A percentile compares a stretch with the other conserved stretches of the same genome.
phyloP scores from a whole-genome alignment of 768 basidiomycete species.

The Boletus pseudopeckii region DNA sequence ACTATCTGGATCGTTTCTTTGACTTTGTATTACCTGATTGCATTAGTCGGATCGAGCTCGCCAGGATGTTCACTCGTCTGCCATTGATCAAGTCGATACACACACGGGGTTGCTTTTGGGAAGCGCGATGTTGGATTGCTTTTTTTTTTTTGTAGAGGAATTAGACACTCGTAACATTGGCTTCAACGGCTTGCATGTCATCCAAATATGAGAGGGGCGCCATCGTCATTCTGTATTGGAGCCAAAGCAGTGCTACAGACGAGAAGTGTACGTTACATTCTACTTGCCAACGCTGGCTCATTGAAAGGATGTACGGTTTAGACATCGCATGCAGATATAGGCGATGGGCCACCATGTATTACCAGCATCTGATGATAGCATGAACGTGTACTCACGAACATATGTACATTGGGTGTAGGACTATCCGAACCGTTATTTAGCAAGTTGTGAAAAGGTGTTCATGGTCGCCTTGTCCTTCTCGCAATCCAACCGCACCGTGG shows the following conservation, averaged over 20 bases:
- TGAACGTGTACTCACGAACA: background rate
- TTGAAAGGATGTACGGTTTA: no score
- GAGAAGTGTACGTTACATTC: background rate
- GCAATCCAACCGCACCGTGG: constrained; percentile 28
- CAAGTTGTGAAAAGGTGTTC: no score
- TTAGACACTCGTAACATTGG: background rate
- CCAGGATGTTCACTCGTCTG: no score
- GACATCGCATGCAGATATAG: background rate
- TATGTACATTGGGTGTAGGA: no score
- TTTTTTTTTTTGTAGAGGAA: no score
- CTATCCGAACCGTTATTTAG: no score
- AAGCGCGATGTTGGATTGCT: background rate
- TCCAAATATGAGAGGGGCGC: background rate
- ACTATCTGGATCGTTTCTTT: no score
- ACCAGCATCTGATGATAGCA: background rate
- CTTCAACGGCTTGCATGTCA: background rate
- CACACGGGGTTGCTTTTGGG: background rate
- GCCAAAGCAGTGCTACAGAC: background rate
- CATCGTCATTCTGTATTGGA: background rate
- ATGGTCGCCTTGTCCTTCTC: no score
- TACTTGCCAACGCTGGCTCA: no score
- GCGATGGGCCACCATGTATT: background rate
- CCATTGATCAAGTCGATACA: no score
- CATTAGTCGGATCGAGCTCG: no score
- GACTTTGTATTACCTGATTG: no score